Base-by-base conservation (phyloP, 805 yeast genomes). In the Starmerella stigmatis region DNA sequence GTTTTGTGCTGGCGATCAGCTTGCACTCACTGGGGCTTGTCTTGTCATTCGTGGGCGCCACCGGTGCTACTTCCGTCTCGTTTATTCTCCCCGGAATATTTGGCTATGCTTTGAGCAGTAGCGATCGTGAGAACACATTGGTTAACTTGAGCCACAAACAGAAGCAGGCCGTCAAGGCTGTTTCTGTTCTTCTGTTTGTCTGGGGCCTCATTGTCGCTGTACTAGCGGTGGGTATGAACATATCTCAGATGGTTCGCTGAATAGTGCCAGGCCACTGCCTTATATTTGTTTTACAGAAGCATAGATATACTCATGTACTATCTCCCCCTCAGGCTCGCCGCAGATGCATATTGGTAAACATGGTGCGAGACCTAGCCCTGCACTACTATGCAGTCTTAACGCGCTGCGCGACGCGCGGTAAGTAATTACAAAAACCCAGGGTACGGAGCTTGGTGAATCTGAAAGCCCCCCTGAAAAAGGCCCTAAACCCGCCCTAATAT, bases 1-100 rank as follows among this genome's bases (percentile, higher is more conserved):
- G 86, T 38, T 86, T 81, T 59, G 44, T 67, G 1, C 66, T 81
- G 9, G 92, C 96, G 0, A 64, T 79, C 28, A 61, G 75, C 3
- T 79, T 86, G 25, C 67, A 67, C 12, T 84, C 94, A 0, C 74
- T 86, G 54, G 94, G 89, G 22, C 73, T 79, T 38, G 88, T 88
- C 12, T 66, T 86, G 53, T 86, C 94, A 1, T 68, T 86, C 52
- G 94, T 86, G 4, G 96, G 96, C 2, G 83, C 95, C 1, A 86
- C 95, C 0, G 96, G 96, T 0, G 84, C 94, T 1, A 86, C 96
- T 0, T 76, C 94, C 5, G 86, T 88, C 42, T 86, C 95, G 11
- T 86, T 86, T 59, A 86, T 85, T 23, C 69, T 86, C 38, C 96
- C 96, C 0, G 96, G 96, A 0, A 65, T 85, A 19, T 85, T 86